Evolutionary conservation across 768 basidiomycete species (phyloP).

Genomic region (Nidularia sp.): DNA sequence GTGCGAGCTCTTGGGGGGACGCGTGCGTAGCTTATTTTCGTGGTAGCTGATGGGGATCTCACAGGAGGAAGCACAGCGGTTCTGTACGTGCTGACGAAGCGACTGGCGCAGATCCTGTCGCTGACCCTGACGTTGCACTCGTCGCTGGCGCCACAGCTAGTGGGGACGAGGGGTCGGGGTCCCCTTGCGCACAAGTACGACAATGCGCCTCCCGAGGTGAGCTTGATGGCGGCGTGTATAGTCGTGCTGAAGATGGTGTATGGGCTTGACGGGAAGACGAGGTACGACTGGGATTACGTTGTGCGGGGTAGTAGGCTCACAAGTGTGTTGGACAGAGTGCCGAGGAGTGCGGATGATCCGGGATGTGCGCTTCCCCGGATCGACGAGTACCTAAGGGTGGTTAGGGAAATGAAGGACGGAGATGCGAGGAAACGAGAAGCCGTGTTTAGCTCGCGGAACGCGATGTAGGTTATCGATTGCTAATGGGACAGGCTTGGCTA

Average conservation of each 20-base stretch:
- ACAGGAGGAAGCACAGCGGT: constrained; percentile 39
- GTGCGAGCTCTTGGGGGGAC: constrained; percentile 65
- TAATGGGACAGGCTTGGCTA: constrained; percentile 5
- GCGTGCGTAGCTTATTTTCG: constrained; percentile 49
- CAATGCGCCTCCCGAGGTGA: constrained; percentile 65
- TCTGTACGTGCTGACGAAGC: constrained; percentile 63
- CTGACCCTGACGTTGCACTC: constrained; percentile 59
- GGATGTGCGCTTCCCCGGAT: constrained; percentile 53
- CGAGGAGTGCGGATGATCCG: constrained; percentile 46
- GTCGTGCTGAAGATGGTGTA: constrained; percentile 83
- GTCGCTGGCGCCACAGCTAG: constrained; percentile 32
- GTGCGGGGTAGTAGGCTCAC: background rate
- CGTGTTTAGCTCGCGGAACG: constrained; percentile 37
- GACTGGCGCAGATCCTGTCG: constrained; percentile 48
- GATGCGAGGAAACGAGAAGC: constrained; percentile 19
- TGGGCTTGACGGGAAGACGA: constrained; percentile 66
- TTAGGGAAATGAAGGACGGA: constrained; percentile 32
- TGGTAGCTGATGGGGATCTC: background rate
- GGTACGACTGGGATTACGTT: constrained; percentile 31
- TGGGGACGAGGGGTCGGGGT: constrained; percentile 32
- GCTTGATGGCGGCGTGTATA: constrained; percentile 53
- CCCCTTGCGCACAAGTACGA: constrained; percentile 58
- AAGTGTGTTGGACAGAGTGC: constrained; percentile 30
- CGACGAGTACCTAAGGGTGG: constrained; percentile 39
- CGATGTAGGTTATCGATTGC: constrained; percentile 35